These are phyloP conservation scores for Umbelopsis isabellina DNA, from an alignment of 192 early-diverging fungal species.

Conservation along the genomic window DNA sequence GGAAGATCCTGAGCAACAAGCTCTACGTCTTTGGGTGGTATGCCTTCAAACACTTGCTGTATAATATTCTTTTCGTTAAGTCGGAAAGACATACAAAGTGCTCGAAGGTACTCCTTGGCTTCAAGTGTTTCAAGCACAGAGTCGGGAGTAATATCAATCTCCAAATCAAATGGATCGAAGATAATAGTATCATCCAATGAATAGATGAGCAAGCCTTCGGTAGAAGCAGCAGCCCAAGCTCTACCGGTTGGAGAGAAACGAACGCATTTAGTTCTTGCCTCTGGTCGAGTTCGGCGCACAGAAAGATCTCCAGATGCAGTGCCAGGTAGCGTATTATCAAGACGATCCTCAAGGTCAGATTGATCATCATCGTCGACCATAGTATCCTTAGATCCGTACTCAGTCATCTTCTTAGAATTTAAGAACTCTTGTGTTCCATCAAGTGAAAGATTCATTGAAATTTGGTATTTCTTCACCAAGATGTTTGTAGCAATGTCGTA, in stretches of 20 bases:
- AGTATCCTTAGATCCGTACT: conserved; percentile 84
- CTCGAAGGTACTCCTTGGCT: conserved; percentile 80
- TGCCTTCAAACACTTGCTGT: conserved; percentile 74
- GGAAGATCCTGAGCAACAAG: conserved; percentile 84
- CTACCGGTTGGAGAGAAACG: conserved; percentile 93
- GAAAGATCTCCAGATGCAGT: conserved; percentile 85
- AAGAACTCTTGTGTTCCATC: conserved; percentile 92
- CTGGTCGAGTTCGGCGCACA: conserved; percentile 73
- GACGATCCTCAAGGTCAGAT: conserved; percentile 84
- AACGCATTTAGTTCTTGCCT: conserved; percentile 84
- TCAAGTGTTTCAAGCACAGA: conserved; percentile 76
- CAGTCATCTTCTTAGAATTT: conserved; percentile 92
- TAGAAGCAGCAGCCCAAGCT: conserved; percentile 94
- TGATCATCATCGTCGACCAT: conserved; percentile 85
- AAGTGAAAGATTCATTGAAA: conserved; percentile 90
- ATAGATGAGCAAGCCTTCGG: conserved; percentile 95
- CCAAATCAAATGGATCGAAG: conserved; percentile 99
- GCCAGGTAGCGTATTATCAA: conserved; percentile 85
- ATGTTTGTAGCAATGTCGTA: conserved; percentile 79
- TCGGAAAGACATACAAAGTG: conserved; percentile 92
- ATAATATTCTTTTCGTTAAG: conserved; percentile 86
- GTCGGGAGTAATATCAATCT: conserved; percentile 94
- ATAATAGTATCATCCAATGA: conserved; percentile 89
- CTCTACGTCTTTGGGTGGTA: conserved; percentile 77
- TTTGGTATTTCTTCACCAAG: conserved; percentile 88